Conservation (phyloP, 441 rosid species). For the Omphalea diandra region DNA sequence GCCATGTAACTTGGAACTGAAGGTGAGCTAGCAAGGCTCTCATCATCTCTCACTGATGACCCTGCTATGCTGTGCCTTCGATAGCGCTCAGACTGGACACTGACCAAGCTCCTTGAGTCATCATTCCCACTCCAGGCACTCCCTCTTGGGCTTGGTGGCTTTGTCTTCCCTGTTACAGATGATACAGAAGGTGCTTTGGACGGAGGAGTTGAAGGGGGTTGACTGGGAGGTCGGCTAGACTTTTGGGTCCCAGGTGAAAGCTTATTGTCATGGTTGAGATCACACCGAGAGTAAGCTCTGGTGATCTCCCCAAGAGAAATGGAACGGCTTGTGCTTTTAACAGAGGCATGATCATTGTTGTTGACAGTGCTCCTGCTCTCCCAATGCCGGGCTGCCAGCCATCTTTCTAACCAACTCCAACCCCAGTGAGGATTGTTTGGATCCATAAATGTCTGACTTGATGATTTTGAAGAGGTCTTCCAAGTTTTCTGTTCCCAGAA, state of each 20-base stretch:
- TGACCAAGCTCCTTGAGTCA: conserved; percentile 65
- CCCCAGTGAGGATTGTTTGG: conserved; percentile 92
- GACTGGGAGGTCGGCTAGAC: conserved; percentile 36
- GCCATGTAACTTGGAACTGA: conserved; percentile 79
- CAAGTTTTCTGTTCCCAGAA: conserved; percentile 50
- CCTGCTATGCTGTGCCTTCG: conserved; percentile 81
- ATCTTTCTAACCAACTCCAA: conserved; percentile 97
- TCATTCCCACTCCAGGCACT: conserved; percentile 57
- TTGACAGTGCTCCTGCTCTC: conserved; percentile 51
- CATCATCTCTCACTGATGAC: conserved; percentile 70
- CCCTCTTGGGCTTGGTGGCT: conserved; percentile 49
- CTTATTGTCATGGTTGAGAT: conserved; percentile 32
- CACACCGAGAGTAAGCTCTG: conserved; percentile 39
- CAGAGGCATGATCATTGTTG: conserved; percentile 52
- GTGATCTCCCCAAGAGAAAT: conserved; percentile 50
- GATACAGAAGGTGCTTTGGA: conserved; percentile 51
- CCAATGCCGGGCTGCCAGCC: conserved; percentile 94
- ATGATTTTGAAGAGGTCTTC: conserved; percentile 52
- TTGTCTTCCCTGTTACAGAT: conserved; percentile 39
- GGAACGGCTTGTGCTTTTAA: conserved; percentile 50
- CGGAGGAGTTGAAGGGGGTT: conserved; percentile 52
- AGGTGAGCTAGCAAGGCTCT: conserved; percentile 72
- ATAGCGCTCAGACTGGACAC: conserved; percentile 56
- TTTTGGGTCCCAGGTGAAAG: conserved; percentile 40
- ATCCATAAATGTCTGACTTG: conserved; percentile 67